Evolutionary conservation across 2,329 filamentous ascomycete genomes (phyloP), one percentile per base, ranked within the genome.

Genomic region (Albophoma yamanashiensis): DNA sequence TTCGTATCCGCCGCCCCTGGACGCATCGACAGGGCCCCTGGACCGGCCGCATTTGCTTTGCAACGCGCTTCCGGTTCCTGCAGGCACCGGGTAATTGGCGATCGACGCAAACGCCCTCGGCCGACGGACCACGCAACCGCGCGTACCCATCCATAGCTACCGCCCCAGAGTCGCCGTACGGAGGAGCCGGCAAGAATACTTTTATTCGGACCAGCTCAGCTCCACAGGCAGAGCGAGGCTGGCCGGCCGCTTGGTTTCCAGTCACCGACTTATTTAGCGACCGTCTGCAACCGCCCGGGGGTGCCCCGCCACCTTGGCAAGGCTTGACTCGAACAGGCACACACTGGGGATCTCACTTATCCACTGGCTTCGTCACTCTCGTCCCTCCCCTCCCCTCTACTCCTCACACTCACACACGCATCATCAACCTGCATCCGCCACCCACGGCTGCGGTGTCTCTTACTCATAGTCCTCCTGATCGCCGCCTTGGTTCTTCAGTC

Each of bases 311-410:
- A 55, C 56, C 59, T 27, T 36, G 31, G 47, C 31, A 57, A 52
- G 58, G 50, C 58, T 62, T 60, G 60, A 58, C 60, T 60, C 60
- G 40, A 55, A 40, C 60, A 42, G 55, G 58, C 25, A 57, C 55
- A 27, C 50, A 14, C 31, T 8, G 4, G 50, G 12, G 25, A 57
- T 57, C 55, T 57, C 39, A 57, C 55, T 34, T 45, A 57, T 36
- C 55, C 55, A 57, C 55, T 42, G 58, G 27, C 58, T 52, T 42
- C 36, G 45, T 42, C 45, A 42, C 50, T 25, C 38, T 22, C 47
- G 20, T 36, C 50, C 50, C 7, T 31, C 50, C 50, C 12, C 45
- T 45, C 38, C 27, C 38, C 25, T 45, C 31, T 25, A 15, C 39
- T 34, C 25, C 50, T 45, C 11, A 8, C 27, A 57, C 39, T 57